Percentiles rank a stretch among this genome's conserved stretches.
Evolutionary conservation across 306 rosid species (phyloP).

Genomic region (Inga laurina): DNA sequence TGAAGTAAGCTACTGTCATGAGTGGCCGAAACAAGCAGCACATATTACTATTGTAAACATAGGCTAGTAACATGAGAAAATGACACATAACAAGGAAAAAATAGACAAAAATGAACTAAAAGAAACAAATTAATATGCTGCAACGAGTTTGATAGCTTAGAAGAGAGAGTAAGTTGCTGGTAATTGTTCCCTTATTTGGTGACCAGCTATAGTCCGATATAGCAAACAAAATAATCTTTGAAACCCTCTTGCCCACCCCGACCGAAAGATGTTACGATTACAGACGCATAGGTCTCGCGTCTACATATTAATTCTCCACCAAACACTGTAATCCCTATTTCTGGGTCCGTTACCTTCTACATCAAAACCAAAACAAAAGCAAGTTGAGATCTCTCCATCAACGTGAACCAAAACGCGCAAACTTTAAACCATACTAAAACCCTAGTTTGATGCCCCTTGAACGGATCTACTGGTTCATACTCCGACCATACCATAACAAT

Average conservation of each 20-base stretch:
- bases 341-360: conserved; percentile 37
- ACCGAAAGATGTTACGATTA: background rate
- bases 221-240: background rate
- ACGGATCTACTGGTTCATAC: conserved; percentile 25
- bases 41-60: background rate
- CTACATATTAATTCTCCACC: conserved; percentile 26
- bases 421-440: conserved; percentile 33
- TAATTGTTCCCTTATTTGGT: background rate
- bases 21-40: background rate
- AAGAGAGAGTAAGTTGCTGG: background rate
- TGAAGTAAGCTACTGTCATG: background rate
- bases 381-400: background rate
- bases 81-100: background rate
- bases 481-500: background rate
- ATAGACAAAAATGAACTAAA: background rate
- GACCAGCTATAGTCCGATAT: background rate
- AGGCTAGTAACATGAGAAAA: background rate
- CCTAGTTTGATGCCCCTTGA: conserved; percentile 30
- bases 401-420: conserved; percentile 2
- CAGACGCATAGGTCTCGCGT: background rate
- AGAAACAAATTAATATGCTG: background rate
- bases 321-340: conserved; percentile 41
- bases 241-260: too few species aligned
- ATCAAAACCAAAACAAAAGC: background rate
- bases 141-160: background rate